Conservation (phyloP, 2,329 filamentous ascomycete species). For the Colletotrichum chrysophilum region DNA sequence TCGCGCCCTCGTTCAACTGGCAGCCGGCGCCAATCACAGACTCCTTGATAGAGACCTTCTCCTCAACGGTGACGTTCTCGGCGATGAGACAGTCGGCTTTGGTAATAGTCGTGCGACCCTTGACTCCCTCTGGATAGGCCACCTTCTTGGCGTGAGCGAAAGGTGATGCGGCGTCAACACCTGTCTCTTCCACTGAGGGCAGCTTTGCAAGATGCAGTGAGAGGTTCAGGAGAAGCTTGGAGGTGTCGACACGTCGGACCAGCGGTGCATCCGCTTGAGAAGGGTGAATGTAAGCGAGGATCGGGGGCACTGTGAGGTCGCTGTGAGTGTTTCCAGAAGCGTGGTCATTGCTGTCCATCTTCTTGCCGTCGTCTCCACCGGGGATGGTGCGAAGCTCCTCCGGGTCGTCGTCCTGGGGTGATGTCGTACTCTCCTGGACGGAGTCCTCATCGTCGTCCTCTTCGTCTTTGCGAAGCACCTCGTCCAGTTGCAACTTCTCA, state of each 20-base stretch:
- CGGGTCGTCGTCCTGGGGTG: slow-evolving; percentile 27
- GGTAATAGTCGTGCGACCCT: slow-evolving; percentile 81
- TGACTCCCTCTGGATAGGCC: slow-evolving; percentile 82
- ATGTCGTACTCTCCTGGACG: slow-evolving; percentile 30
- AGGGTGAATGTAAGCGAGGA: slow-evolving; percentile 84
- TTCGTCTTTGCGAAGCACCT: slow-evolving; percentile 61
- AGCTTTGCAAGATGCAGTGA: slow-evolving; percentile 89
- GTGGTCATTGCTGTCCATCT: background rate
- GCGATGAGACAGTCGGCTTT: slow-evolving; percentile 82
- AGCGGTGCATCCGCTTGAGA: slow-evolving; percentile 59
- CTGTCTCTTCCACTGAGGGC: slow-evolving; percentile 70
- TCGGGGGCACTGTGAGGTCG: slow-evolving; percentile 62
- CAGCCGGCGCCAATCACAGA: slow-evolving; percentile 87
- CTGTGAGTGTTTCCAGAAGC: slow-evolving; percentile 28
- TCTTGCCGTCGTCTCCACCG: background rate
- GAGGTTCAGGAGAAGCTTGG: slow-evolving; percentile 78
- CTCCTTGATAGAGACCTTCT: slow-evolving; percentile 92
- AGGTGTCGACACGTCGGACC: slow-evolving; percentile 87
- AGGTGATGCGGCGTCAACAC: slow-evolving; percentile 64
- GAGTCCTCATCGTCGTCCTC: slow-evolving; percentile 41
- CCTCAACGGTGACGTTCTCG: slow-evolving; percentile 87
- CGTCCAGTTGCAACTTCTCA: slow-evolving; percentile 75
- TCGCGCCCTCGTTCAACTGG: slow-evolving; percentile 84
- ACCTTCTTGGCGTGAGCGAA: slow-evolving; percentile 83
- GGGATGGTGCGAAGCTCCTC: slow-evolving; percentile 20